Base-by-base conservation (phyloP, 495 filamentous ascomycete genomes). In the Podospora pseudopauciseta region DNA sequence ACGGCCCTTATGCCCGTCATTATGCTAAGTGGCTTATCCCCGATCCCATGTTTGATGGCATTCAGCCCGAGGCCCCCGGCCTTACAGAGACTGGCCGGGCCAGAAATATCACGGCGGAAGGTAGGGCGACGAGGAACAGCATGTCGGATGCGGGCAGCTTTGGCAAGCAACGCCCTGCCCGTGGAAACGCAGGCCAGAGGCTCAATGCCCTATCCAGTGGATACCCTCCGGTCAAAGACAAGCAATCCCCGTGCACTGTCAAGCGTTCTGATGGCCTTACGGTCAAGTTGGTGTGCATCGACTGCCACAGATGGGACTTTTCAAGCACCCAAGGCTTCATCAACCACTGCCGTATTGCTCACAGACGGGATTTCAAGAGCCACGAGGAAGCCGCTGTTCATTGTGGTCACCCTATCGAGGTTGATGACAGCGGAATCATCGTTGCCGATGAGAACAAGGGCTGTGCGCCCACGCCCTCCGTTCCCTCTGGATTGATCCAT, bases 281-380 rank as follows among this genome's bases (percentile, higher is more conserved):
- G 16, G 85, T 87, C 66, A 96, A 96, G 78, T 85, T 98, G 59
- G 88, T 94, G 62, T 99, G 95, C 80, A 82, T 93, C 63, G 90
- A 95, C 74, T 99, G 95, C 74, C 86, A 91, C 56, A 83, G 92
- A 65, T 90, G 90, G 79, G 91, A 97, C 75, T 98, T 97, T 77
- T 93, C 90, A 58, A 97, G 93, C 77, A 92, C 92, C 1, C 95
- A 99, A 77, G 95, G 95, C 2, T 98, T 99, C 74, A 94, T 99
- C 81, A 99, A 99, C 72, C 95, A 99, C 73, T 97, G 93, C 73
- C 93, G 95, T 56, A 97, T 99, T 66, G 92, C 94, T 9, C 95
- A 99, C 78, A 89, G 88, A 68, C 86, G 92, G 62, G 92, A 93
- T 64, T 97, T 92, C 80, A 90, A 92, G 73, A 97, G 92, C 73